A percentile compares a stretch with the other conserved stretches of the same genome.
These are phyloP conservation scores for Globisporangium abappressorium DNA, from an alignment of 352 stramenopile species.

Conservation along the genomic window DNA sequence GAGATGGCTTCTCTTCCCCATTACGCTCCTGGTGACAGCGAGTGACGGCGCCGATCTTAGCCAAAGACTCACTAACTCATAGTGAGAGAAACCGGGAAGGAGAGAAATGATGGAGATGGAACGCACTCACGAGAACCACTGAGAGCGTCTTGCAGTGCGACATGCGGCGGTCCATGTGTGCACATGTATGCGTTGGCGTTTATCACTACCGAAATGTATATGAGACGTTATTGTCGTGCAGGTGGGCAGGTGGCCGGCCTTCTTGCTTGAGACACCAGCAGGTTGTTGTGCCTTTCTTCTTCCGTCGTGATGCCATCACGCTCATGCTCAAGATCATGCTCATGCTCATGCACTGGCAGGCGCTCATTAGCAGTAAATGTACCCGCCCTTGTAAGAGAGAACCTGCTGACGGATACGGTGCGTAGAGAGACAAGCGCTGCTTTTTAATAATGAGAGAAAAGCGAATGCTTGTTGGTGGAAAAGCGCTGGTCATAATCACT, in stretches of 20 bases:
- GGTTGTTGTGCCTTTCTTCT: not conserved
- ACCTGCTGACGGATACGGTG: not conserved
- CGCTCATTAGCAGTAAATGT: not conserved
- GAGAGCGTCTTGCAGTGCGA: not conserved
- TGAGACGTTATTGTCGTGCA: not conserved
- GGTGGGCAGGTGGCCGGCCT: not conserved
- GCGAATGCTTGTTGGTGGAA: too few species aligned
- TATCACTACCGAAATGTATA: not conserved
- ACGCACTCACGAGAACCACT: not conserved
- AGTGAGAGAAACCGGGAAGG: not conserved
- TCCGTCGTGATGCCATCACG: not conserved
- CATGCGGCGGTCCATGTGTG: not conserved
- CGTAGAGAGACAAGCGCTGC: not conserved
- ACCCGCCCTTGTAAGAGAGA: not conserved
- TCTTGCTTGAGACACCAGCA: not conserved
- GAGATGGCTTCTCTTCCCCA: constrained; percentile 8
- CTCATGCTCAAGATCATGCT: not conserved
- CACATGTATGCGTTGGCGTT: not conserved
- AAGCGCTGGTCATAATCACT: not conserved
- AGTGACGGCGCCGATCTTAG: constrained; percentile 3
- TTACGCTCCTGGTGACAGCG: not conserved
- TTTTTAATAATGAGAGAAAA: too few species aligned
- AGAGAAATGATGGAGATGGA: not conserved
- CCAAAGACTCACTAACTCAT: not conserved
- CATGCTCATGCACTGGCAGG: not conserved